phyloP scores from a whole-genome alignment of 1,284 basidiomycete genomes.

The Boletus semigastroideus region DNA sequence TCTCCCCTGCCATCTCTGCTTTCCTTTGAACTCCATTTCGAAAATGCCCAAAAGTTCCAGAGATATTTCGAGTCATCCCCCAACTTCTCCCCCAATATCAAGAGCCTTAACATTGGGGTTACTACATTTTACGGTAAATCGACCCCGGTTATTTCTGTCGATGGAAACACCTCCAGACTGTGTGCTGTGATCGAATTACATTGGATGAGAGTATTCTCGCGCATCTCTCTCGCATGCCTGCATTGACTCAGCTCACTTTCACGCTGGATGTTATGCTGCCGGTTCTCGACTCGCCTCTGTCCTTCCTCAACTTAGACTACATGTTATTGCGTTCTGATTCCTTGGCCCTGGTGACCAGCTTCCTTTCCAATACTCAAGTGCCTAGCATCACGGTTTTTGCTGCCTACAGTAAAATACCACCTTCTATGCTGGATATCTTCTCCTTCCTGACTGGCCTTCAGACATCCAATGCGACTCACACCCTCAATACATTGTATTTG shows the following conservation, averaged over 20 bases:
- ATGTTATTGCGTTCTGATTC: background rate
- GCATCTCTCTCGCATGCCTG: conserved; percentile 4
- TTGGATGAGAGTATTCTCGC: background rate
- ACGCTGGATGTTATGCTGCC: background rate
- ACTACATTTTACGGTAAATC: background rate
- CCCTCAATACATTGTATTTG: background rate
- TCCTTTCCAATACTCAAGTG: background rate
- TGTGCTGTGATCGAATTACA: background rate
- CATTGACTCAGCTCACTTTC: background rate
- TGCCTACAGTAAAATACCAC: background rate
- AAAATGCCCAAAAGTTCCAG: no score
- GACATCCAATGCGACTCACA: background rate
- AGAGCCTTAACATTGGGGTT: background rate
- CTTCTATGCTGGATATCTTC: background rate
- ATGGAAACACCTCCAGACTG: background rate
- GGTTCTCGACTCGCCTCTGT: background rate
- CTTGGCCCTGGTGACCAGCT: background rate
- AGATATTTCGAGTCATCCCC: background rate
- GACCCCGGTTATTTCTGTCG: background rate
- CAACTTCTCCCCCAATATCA: background rate
- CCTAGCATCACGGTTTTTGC: background rate
- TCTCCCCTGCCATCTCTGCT: background rate
- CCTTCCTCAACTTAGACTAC: background rate
- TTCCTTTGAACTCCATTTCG: background rate
- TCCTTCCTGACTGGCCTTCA: background rate